A percentile compares a stretch with the other conserved stretches of the same genome.
phyloP scores from a whole-genome alignment of 768 basidiomycete genomes.

The Lyophyllum atratum region DNA sequence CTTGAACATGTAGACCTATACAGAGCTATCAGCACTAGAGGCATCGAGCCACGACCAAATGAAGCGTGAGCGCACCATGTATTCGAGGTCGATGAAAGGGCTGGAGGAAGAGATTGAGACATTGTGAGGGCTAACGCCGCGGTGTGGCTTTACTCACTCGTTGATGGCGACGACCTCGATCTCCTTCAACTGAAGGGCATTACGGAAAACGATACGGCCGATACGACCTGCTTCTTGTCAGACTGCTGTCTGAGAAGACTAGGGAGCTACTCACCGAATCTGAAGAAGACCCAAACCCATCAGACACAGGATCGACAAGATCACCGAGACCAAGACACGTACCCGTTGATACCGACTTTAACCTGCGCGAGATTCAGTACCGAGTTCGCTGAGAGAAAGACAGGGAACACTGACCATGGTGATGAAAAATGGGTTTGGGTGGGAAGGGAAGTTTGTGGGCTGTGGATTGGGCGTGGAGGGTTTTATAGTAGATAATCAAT shows the following conservation, averaged over 20 bases:
- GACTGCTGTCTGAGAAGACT: neutral
- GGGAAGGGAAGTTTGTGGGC: constrained; percentile 13
- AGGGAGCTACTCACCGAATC: constrained; percentile 67
- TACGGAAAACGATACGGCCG: constrained; percentile 97
- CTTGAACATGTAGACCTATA: constrained; percentile 98
- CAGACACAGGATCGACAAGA: constrained; percentile 9
- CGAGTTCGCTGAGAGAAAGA: neutral
- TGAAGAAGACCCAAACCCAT: constrained; percentile 21
- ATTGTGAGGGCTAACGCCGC: neutral
- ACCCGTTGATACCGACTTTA: constrained; percentile 98
- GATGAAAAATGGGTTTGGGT: constrained; percentile 12
- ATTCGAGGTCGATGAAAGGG: constrained; percentile 95
- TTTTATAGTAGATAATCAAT: constrained; percentile 27
- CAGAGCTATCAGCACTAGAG: neutral
- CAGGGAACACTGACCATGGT: constrained; percentile 22
- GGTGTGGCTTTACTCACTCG: constrained; percentile 61
- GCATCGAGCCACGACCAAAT: neutral
- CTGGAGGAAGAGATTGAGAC: constrained; percentile 37
- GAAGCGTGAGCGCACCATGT: constrained; percentile 72
- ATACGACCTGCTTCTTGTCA: constrained; percentile 79
- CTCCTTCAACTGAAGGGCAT: constrained; percentile 74
- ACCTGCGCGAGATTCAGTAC: constrained; percentile 38
- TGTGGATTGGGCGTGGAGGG: constrained; percentile 13
- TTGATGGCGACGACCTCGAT: constrained; percentile 93
- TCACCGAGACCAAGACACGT: constrained; percentile 29